Evolutionary conservation across 345 rosid genomes (phyloP).

Genomic region (Noccaea bulbosa): DNA sequence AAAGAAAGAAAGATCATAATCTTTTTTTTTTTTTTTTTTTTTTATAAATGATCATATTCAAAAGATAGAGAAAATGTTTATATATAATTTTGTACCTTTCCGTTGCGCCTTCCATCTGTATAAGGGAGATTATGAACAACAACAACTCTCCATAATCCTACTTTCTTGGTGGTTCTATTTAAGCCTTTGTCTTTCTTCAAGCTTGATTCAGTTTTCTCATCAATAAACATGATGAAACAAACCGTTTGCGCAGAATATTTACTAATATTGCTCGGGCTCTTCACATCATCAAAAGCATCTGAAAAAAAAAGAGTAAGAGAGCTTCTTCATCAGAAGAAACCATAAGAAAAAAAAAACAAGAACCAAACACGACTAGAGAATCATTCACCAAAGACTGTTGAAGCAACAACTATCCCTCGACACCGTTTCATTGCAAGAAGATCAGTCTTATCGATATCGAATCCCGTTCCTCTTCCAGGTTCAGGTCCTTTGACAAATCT

Average conservation of each 20-base stretch:
- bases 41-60: neutral
- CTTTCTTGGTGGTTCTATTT: slow-evolving; percentile 52
- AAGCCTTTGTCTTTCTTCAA: slow-evolving; percentile 57
- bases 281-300: slow-evolving; percentile 83
- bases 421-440: slow-evolving; percentile 82
- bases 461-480: slow-evolving; percentile 79
- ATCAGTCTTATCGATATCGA: slow-evolving; percentile 69
- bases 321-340: slow-evolving; percentile 12
- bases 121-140: slow-evolving; percentile 80
- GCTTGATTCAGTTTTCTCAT: slow-evolving; percentile 75
- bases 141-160: slow-evolving; percentile 84
- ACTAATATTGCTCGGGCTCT: slow-evolving; percentile 72
- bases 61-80: neutral
- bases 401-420: slow-evolving; percentile 77
- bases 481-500: slow-evolving; percentile 80
- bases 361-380: neutral
- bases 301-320: slow-evolving; percentile 16
- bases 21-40: too few relatives aligned
- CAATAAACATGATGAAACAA: slow-evolving; percentile 88
- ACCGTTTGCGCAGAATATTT: slow-evolving; percentile 66
- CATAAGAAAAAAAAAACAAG: slow-evolving; percentile 19
- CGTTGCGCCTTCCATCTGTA: slow-evolving; percentile 77
- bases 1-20: neutral
- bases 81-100: slow-evolving; percentile 53
- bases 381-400: slow-evolving; percentile 78